Percentiles rank a stretch among this genome's conserved stretches.
These are phyloP conservation scores for Abrus pulchellus DNA, from an alignment of 306 rosid genomes.

Conservation along the genomic window DNA sequence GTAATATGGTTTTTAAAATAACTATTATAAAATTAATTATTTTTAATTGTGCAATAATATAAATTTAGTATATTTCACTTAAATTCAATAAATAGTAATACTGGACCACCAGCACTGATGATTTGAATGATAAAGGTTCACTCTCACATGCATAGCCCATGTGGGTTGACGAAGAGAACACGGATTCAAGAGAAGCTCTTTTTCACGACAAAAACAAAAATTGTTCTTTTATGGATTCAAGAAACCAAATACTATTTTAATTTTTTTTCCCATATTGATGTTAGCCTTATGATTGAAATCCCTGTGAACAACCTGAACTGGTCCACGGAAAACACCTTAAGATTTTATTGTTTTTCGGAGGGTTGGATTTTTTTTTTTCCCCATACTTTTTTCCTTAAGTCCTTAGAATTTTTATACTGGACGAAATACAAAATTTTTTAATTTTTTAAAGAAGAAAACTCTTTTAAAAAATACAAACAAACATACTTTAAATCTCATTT, in stretches of 20 bases:
- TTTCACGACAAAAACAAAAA: too few relatives aligned
- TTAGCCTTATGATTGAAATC: slow-evolving; percentile 2
- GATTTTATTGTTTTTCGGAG: background rate
- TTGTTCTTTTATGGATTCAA: background rate
- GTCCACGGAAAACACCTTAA: slow-evolving; percentile 2
- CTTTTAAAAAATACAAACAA: too few relatives aligned
- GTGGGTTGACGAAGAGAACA: slow-evolving; percentile 11
- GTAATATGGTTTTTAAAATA: too few relatives aligned
- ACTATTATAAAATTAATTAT: too few relatives aligned
- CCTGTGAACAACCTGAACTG: background rate
- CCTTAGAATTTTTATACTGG: background rate
- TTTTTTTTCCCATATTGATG: background rate
- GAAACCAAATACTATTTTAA: background rate
- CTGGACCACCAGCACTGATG: background rate
- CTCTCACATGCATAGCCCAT: background rate
- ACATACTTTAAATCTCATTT: background rate
- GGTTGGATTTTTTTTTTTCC: background rate
- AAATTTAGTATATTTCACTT: too few relatives aligned
- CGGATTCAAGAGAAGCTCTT: slow-evolving; percentile 1
- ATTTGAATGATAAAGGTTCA: background rate
- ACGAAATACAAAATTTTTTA: background rate
- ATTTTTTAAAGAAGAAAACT: too few relatives aligned
- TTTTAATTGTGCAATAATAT: too few relatives aligned
- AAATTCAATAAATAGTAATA: background rate
- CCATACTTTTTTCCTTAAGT: background rate